Evolutionary conservation across 805 yeast genomes (phyloP).

Genomic region (Metschnikowia hibisci): DNA sequence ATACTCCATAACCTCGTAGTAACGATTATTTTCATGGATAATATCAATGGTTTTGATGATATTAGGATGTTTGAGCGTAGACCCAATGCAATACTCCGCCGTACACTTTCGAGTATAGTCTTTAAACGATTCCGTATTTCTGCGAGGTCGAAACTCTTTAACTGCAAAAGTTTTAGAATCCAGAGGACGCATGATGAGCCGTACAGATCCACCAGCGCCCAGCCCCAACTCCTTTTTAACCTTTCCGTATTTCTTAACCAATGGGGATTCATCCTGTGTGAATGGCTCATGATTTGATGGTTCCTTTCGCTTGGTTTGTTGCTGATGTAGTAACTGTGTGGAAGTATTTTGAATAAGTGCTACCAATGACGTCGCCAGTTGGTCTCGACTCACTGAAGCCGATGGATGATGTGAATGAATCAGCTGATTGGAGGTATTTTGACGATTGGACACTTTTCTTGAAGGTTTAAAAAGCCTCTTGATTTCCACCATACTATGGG

Average conservation of each 20-base stretch:
- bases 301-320: constrained; percentile 18
- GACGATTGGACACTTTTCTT: constrained; percentile 26
- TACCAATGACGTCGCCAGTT: constrained; percentile 16
- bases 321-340: constrained; percentile 21
- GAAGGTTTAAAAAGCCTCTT: constrained; percentile 68
- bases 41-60: constrained; percentile 74
- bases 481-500: constrained; percentile 63
- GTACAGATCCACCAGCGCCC: constrained; percentile 88
- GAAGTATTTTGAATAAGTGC: constrained; percentile 19
- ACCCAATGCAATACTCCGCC: constrained; percentile 85
- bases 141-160: constrained; percentile 72
- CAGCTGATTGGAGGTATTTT: neutral
- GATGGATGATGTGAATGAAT: neutral
- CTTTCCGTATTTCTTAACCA: constrained; percentile 60
- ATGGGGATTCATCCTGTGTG: constrained; percentile 22
- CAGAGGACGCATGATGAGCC: constrained; percentile 60
- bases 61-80: constrained; percentile 77
- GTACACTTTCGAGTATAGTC: constrained; percentile 85
- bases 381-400: constrained; percentile 13
- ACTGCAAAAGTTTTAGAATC: constrained; percentile 78
- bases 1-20: constrained; percentile 90
- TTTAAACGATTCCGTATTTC: constrained; percentile 64
- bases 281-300: constrained; percentile 16
- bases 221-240: constrained; percentile 74
- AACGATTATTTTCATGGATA: constrained; percentile 66